Base-by-base conservation (phyloP, 2,329 filamentous ascomycete genomes). In the Botryosphaeria agaves region DNA sequence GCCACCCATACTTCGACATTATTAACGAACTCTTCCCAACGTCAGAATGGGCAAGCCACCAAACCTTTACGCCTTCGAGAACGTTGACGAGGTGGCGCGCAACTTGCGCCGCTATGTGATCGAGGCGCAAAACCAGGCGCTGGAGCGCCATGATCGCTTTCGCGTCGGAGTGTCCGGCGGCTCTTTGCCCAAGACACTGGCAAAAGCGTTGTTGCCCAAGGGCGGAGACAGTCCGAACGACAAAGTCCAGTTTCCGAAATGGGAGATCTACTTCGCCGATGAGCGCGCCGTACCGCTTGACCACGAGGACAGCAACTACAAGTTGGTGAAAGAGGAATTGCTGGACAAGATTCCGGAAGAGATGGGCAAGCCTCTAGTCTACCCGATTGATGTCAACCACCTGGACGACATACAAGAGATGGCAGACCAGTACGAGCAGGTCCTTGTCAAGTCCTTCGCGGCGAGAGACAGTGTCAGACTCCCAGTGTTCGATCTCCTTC, bases 261-360 rank as follows among this genome's bases (percentile, higher is more conserved):
- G 89, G 89, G 81, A 95, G 48, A 82, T 98, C 49, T 98, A 95
- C 67, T 95, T 94, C 56, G 87, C 87, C 49, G 89, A 98, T 52
- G 89, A 98, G 66, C 81, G 89, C 48, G 82, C 82, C 43, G 89
- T 95, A 31, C 80, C 89, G 14, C 75, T 94, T 42, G 76, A 89
- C 54, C 78, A 95, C 58, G 68, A 72, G 41, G 87, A 98, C 61
- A 93, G 84, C 62, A 98, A 95, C 62, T 93, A 94, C 59, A 72
- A 64, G 36, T 72, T 94, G 26, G 61, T 95, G 42, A 89, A 93
- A 62, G 62, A 72, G 28, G 84, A 94, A 58, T 66, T 94, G 30
- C 65, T 98, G 38, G 76, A 85, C 60, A 87, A 91, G 61, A 79
- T 95, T 38, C 83, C 85, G 25, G 56, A 63, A 27, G 66, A 66